Base-by-base conservation (phyloP, 2,329 filamentous ascomycete species). In the Aureobasidium sp. region DNA sequence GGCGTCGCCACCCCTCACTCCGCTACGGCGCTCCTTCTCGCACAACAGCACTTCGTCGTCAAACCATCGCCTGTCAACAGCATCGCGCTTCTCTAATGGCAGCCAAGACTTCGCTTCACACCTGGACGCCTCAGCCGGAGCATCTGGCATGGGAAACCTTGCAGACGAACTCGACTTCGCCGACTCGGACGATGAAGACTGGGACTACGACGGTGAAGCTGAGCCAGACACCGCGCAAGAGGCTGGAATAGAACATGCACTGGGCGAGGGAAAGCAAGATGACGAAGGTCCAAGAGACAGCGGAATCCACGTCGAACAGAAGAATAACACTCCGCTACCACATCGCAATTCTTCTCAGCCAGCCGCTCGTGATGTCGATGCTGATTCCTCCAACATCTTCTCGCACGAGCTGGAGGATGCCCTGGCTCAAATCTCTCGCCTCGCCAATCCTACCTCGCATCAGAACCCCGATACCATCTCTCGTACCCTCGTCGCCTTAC, bases 161-260 rank as follows among this genome's bases (percentile, higher is more conserved):
- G 90, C 90, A 1, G 90, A 93, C 73, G 90, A 94, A 73, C 77
- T 94, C 52, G 90, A 87, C 1, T 88, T 89, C 69, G 86, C 86
- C 4, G 85, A 83, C 47, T 85, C 85, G 16, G 66, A 67, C n/a
- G 63, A 64, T 7, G 66, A 66, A 4, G 63, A 63, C 13, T 65
- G 70, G 45, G 57, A 59, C 27, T 39, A 50, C n/a, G 44, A 50
- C 30, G 63, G 21, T n/a, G 55, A 63, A 10, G 59, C 42, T 15
- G 63, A 61, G 36, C 27, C 54, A 5, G 53, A 27, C 5, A 3
- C 36, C 10, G 15, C 21, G 9, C 42, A 37, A 41, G 30, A 34
- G 10, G 13, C 36, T 34, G 57, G 36, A 15, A 57, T 16, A 25
- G 53, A 47, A 6, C 27, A 47, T 30, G 71, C 62, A 11, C 53